Evolutionary conservation across 257 asterid genomes (phyloP).

Genomic region (Ehretia macrophylla): DNA sequence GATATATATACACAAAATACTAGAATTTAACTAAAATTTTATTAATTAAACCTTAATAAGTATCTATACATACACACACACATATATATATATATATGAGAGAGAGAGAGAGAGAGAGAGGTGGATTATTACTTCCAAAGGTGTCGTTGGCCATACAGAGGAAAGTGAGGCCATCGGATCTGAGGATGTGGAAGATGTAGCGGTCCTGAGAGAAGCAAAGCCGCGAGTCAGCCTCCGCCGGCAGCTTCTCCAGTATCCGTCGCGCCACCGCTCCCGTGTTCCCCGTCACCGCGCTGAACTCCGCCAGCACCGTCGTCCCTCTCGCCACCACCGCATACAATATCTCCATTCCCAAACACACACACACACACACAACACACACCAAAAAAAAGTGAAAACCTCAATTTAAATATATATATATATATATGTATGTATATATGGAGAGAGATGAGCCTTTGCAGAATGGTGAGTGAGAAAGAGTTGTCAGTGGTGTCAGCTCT

Average conservation of each 20-base stretch:
- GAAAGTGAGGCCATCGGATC: slow-evolving; percentile 74
- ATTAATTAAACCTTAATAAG: neutral
- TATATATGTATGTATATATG: neutral
- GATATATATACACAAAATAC: no score
- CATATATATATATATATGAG: neutral
- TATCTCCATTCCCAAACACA: slow-evolving; percentile 63
- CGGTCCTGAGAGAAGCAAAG: slow-evolving; percentile 97
- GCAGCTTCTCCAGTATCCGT: slow-evolving; percentile 80
- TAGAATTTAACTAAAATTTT: neutral
- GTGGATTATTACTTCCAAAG: slow-evolving; percentile 66
- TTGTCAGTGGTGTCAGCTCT: neutral
- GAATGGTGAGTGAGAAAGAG: no score
- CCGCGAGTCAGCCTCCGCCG: slow-evolving; percentile 71
- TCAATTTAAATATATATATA: neutral
- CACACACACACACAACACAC: neutral
- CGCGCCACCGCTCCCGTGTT: slow-evolving; percentile 92
- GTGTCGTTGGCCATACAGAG: slow-evolving; percentile 99
- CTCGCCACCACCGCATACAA: slow-evolving; percentile 88
- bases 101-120: neutral
- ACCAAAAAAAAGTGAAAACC: neutral
- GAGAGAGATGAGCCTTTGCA: neutral
- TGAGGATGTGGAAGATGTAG: slow-evolving; percentile 87
- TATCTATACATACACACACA: neutral
- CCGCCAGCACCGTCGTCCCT: slow-evolving; percentile 90
- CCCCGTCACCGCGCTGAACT: slow-evolving; percentile 97